phyloP scores from a whole-genome alignment of 2,329 filamentous ascomycete species.

The Cytospora chrysosperma region DNA sequence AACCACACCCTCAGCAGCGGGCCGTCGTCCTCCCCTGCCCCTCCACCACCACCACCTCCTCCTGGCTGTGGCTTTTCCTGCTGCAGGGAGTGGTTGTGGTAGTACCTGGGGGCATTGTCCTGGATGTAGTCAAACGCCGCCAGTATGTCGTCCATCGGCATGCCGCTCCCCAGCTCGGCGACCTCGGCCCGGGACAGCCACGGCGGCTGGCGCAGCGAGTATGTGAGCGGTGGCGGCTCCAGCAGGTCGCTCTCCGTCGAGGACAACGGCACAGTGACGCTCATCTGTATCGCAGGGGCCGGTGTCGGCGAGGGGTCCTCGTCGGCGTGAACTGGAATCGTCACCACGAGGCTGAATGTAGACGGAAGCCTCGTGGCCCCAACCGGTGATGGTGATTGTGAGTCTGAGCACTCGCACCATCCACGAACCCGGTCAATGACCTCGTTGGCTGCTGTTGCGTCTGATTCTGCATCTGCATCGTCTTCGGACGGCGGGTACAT shows the following conservation, averaged over 20 bases:
- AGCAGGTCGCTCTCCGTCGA: background rate
- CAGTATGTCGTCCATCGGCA: slow-evolving; percentile 18
- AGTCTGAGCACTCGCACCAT: slow-evolving; percentile 16
- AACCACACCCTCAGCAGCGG: slow-evolving; percentile 57
- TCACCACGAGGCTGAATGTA: slow-evolving; percentile 12
- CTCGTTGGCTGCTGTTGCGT: background rate
- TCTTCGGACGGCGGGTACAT: slow-evolving; percentile 18
- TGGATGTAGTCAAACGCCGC: slow-evolving; percentile 19
- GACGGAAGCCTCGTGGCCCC: background rate
- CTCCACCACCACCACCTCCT: background rate
- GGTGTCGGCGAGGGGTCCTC: background rate
- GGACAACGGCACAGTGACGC: slow-evolving; percentile 10
- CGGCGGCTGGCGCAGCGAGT: slow-evolving; percentile 16
- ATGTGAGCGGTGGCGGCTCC: slow-evolving; percentile 14
- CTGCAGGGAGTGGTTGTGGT: background rate
- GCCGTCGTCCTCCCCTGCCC: background rate
- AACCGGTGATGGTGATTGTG: background rate
- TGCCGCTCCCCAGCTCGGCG: slow-evolving; percentile 8
- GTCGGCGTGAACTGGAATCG: slow-evolving; percentile 10
- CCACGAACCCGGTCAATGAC: background rate
- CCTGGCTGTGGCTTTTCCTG: background rate
- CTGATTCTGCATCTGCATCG: background rate
- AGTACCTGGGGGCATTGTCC: slow-evolving; percentile 6
- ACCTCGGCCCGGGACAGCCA: slow-evolving; percentile 23
- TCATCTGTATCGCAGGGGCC: slow-evolving; percentile 13